Conservation (phyloP, 495 filamentous ascomycete genomes). For the Astrothelium subdiscretum region DNA sequence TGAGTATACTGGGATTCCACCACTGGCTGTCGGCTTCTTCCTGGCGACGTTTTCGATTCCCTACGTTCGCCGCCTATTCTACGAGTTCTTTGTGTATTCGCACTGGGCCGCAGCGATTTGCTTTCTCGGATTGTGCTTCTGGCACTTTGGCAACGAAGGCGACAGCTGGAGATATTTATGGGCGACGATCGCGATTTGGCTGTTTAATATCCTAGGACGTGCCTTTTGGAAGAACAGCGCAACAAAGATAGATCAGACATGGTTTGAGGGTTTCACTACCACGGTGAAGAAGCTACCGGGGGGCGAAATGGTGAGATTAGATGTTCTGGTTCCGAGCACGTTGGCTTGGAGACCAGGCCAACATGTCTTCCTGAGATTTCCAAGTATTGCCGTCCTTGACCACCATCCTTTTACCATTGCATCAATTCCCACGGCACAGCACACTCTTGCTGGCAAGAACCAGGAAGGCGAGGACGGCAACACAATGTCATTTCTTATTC, state of each 20-base stretch:
- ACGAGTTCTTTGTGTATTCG: slow-evolving; percentile 14
- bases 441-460: neutral
- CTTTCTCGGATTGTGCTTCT: slow-evolving; percentile 21
- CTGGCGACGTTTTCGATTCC: slow-evolving; percentile 26
- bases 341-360: slow-evolving; percentile 14
- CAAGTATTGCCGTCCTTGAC: slow-evolving; percentile 10
- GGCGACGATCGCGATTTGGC: slow-evolving; percentile 21
- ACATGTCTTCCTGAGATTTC: slow-evolving; percentile 21
- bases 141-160: slow-evolving; percentile 15
- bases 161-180: slow-evolving; percentile 24
- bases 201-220: slow-evolving; percentile 9
- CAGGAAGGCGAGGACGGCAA: neutral
- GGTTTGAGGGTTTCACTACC: slow-evolving; percentile 7
- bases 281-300: slow-evolving; percentile 1
- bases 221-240: slow-evolving; percentile 10
- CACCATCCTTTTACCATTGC: slow-evolving; percentile 25
- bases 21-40: slow-evolving; percentile 25
- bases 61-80: slow-evolving; percentile 22
- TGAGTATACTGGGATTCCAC: slow-evolving; percentile 26
- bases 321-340: slow-evolving; percentile 8
- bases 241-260: slow-evolving; percentile 6
- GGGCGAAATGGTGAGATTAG: slow-evolving; percentile 11
- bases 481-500: slow-evolving; percentile 13
- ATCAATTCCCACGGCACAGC: slow-evolving; percentile 1
- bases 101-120: slow-evolving; percentile 16